Evolutionary conservation across 495 filamentous ascomycete genomes (phyloP).

Genomic region (Penicillium fimorum): DNA sequence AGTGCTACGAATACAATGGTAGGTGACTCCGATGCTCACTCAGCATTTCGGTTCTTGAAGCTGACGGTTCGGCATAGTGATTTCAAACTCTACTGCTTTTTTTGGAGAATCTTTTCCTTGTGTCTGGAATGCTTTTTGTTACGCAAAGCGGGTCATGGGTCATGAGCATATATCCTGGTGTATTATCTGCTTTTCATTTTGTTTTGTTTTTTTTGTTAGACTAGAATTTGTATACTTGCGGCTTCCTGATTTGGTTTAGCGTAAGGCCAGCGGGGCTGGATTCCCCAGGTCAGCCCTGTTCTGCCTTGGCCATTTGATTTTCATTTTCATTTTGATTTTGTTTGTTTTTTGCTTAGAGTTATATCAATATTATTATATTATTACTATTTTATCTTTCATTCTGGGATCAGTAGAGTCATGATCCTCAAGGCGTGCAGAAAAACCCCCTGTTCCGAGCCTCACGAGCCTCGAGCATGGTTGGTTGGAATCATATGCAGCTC

Average conservation of each 20-base stretch:
- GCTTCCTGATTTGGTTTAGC: slow-evolving; percentile 10
- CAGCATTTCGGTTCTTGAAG: slow-evolving; percentile 6
- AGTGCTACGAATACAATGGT: slow-evolving; percentile 6
- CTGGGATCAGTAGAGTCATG: slow-evolving; percentile 12
- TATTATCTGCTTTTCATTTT: slow-evolving; percentile 4
- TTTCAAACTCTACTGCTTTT: slow-evolving; percentile 4
- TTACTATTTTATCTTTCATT: slow-evolving; percentile 2
- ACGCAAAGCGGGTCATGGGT: slow-evolving; percentile 9
- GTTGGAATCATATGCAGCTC: slow-evolving; percentile 7
- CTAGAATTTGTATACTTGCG: slow-evolving; percentile 9
- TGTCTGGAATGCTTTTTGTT: neutral
- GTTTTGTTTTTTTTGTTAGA: neutral
- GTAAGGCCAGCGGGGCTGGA: slow-evolving; percentile 2
- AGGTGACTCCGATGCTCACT: slow-evolving; percentile 5
- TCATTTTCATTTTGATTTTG: neutral
- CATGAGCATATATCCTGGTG: slow-evolving; percentile 10
- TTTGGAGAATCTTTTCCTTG: neutral
- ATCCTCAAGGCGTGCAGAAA: slow-evolving; percentile 14
- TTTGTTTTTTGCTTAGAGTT: slow-evolving; percentile 1
- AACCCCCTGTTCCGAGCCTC: slow-evolving; percentile 15
- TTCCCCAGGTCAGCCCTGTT: neutral
- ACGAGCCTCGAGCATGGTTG: slow-evolving; percentile 4
- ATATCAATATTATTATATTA: neutral
- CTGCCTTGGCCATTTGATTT: slow-evolving; percentile 5
- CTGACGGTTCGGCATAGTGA: slow-evolving; percentile 8